Evolutionary conservation across 805 yeast species (phyloP).

Genomic region (Saccharomyces paradoxus): DNA sequence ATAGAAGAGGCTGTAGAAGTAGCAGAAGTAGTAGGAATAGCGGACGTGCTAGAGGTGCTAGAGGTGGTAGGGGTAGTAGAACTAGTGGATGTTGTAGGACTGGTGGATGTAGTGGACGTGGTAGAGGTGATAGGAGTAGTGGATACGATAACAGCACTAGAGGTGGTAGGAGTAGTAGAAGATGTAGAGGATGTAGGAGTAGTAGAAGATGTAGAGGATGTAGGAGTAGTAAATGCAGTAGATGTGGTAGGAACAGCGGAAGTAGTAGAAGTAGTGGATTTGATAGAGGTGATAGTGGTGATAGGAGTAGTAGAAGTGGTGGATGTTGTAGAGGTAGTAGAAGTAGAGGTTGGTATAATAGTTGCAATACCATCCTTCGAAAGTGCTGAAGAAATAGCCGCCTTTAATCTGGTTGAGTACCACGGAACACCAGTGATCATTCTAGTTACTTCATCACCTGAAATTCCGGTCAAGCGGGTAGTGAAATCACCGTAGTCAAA

Average conservation of each 20-base stretch:
- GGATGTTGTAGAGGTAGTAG: constrained; percentile 3
- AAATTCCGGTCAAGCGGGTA: neutral
- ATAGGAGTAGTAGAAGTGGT: constrained; percentile 2
- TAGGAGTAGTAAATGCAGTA: neutral
- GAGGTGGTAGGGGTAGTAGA: too few relatives aligned
- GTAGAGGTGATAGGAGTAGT: neutral
- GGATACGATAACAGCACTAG: constrained; percentile 1
- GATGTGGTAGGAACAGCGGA: neutral
- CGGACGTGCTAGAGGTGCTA: neutral
- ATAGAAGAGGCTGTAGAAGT: neutral
- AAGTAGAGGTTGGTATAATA: constrained; percentile 1
- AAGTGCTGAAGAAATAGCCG: constrained; percentile 4
- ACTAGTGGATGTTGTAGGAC: too few relatives aligned
- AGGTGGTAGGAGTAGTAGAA: constrained; percentile 2
- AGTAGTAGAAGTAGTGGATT: neutral
- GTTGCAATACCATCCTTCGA: neutral
- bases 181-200: constrained; percentile 2
- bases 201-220: constrained; percentile 2
- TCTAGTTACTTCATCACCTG: constrained; percentile 13
- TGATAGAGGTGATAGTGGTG: neutral
- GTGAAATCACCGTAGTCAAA: constrained; percentile 19
- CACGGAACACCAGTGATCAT: constrained; percentile 30
- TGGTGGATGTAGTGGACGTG: neutral
- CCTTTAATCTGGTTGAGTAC: constrained; percentile 24
- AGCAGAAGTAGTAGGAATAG: neutral